Base-by-base conservation (phyloP, 1,284 basidiomycete species). In the Sporisorium sorghi region DNA sequence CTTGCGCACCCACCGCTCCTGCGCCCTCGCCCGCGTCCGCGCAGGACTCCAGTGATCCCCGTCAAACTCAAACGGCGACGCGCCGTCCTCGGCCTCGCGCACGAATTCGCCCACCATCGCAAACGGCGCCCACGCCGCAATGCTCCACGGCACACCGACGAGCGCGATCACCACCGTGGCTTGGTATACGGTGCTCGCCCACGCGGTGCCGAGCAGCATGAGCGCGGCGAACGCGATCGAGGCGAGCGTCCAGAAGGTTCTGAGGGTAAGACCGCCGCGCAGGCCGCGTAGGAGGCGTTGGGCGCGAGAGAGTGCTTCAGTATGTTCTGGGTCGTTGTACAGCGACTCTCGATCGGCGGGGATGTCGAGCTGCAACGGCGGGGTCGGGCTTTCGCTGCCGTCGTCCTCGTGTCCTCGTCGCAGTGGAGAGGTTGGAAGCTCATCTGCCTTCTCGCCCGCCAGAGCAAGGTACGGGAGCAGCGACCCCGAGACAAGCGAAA, bases 61-160 rank as follows among this genome's bases (percentile, higher is more conserved):
- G 7, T 76, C 73, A 48, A 76, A 74, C 42, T 74, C 69, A 42
- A 62, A 76, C 15, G 77, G 75, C 8, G 50, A 61, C 14, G 23
- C 32, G 1, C 77, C 73, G 5, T 75, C 60, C 43, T 82, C 82
- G 12, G 76, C 81, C 46, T 83, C 81, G 30, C 78, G 67, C 3
- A 82, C 74, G 35, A 80, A 81, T 40, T 79, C 79, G 42, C 81
- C 80, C 11, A 85, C 76, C 46, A 85, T 73, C 2, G 83, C 81
- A 65, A 74, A 83, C 4, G 83, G 83, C 7, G 77, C 83, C 83
- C 83, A 85, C 15, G 61, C 65, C 23, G 80, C 79, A 9, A 85
- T 63, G 35, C 79, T 79, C 83, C 83, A 85, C 9, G 81, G 74
- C 8, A 83, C 47, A 9, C 83, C 83, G 28, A 82, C 73, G 10